Evolutionary conservation across 2,329 filamentous ascomycete species (phyloP).

Genomic region (Arthroderma sp.): DNA sequence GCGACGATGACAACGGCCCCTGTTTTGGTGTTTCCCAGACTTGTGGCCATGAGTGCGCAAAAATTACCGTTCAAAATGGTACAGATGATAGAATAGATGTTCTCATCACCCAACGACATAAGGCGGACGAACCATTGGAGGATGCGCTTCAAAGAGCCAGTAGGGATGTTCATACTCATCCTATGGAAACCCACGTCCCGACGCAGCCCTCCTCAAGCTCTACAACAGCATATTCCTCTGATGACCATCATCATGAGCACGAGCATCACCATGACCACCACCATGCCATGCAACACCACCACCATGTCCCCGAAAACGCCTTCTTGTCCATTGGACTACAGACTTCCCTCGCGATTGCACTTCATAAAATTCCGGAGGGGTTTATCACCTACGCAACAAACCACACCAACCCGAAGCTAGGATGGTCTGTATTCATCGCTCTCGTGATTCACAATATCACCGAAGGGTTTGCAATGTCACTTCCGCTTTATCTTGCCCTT

Average conservation of each 20-base stretch:
- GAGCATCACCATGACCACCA: not conserved
- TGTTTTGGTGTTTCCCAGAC: slow-evolving; percentile 50
- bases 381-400: slow-evolving; percentile 94
- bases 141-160: too few relatives aligned
- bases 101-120: not conserved
- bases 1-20: slow-evolving; percentile 41
- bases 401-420: slow-evolving; percentile 79
- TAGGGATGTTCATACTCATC: not conserved
- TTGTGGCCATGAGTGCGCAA: slow-evolving; percentile 49
- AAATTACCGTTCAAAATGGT: slow-evolving; percentile 22
- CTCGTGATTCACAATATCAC: slow-evolving; percentile 97
- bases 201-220: not conserved
- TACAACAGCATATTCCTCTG: slow-evolving; percentile 2
- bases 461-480: slow-evolving; percentile 86
- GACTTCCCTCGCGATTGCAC: slow-evolving; percentile 83
- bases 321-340: slow-evolving; percentile 93
- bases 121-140: not conserved
- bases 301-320: slow-evolving; percentile 87
- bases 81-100: not conserved
- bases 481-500: slow-evolving; percentile 85
- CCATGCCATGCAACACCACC: slow-evolving; percentile 52
- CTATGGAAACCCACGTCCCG: not conserved
- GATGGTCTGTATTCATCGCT: slow-evolving; percentile 85
- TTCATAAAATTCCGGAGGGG: slow-evolving; percentile 86
- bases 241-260: not conserved